Evolutionary conservation across 2,329 filamentous ascomycete genomes (phyloP).

Genomic region (Pseudogymnoascus sp.): DNA sequence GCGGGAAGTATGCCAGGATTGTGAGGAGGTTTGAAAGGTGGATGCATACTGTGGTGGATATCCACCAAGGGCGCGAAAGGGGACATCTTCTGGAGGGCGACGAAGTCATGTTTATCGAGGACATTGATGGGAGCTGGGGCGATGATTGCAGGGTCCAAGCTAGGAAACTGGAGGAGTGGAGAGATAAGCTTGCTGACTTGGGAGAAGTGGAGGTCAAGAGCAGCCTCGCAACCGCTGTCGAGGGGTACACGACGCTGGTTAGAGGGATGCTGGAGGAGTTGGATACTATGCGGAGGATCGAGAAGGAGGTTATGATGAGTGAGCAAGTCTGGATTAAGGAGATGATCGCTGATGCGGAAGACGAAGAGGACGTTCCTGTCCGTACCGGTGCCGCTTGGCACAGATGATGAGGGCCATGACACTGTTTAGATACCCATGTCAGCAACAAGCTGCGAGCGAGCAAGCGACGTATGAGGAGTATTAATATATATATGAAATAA

Average conservation of each 20-base stretch:
- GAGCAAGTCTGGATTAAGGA: conserved; percentile 52
- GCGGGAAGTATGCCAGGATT: conserved; percentile 46
- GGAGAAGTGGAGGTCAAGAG: conserved; percentile 27
- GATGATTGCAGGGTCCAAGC: conserved; percentile 45
- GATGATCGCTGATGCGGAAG: conserved; percentile 37
- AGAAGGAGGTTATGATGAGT: conserved; percentile 44
- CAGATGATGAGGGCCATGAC: not conserved
- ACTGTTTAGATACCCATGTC: conserved; percentile 7
- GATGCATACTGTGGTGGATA: conserved; percentile 39
- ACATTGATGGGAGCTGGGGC: conserved; percentile 49
- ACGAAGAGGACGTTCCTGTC: conserved; percentile 16
- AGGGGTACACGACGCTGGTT: conserved; percentile 40
- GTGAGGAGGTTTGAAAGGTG: conserved; percentile 52
- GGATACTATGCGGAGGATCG: conserved; percentile 51
- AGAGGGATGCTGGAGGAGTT: conserved; percentile 55
- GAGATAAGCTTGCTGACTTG: conserved; percentile 39
- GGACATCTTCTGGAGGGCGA: conserved; percentile 24
- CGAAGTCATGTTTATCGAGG: conserved; percentile 41
- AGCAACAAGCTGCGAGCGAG: not conserved
- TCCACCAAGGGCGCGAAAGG: conserved; percentile 36
- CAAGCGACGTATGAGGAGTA: not conserved
- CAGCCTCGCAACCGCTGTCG: conserved; percentile 41
- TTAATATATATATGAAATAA: conserved; percentile 6
- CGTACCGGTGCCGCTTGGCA: not conserved
- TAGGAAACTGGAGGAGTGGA: conserved; percentile 48